Percentiles rank a stretch among this genome's conserved stretches.
These are phyloP conservation scores for Ajuga reptans DNA, from an alignment of 305 asterid species.

Conservation along the genomic window DNA sequence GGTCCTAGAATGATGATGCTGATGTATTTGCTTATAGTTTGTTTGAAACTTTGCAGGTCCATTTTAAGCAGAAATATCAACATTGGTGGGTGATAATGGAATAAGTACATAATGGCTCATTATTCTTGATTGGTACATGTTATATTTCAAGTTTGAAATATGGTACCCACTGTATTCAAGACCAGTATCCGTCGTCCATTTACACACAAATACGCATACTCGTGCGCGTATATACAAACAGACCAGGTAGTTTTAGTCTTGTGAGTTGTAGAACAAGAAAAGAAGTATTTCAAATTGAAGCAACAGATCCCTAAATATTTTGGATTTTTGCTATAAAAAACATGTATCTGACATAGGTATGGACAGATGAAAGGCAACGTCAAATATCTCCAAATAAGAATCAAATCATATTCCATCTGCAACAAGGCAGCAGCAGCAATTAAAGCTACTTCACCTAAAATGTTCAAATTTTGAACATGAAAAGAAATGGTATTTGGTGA, in stretches of 20 bases:
- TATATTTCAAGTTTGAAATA: slow-evolving; percentile 13
- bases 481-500: slow-evolving; percentile 8
- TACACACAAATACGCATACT: not conserved
- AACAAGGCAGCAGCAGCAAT: slow-evolving; percentile 21
- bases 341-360: slow-evolving; percentile 24
- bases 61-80: slow-evolving; percentile 5
- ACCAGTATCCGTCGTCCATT: not conserved
- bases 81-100: not conserved
- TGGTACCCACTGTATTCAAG: not conserved
- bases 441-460: slow-evolving; percentile 19
- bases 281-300: not conserved
- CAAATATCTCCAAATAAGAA: slow-evolving; percentile 24
- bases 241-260: too few relatives aligned
- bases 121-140: not conserved
- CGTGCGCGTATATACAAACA: not conserved
- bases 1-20: slow-evolving; percentile 12
- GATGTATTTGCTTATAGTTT: not conserved
- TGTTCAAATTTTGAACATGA: slow-evolving; percentile 26
- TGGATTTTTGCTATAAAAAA: slow-evolving; percentile 11
- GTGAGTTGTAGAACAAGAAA: not conserved
- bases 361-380: not conserved
- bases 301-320: not conserved
- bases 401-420: slow-evolving; percentile 37
- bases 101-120: not conserved
- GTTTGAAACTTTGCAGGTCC: slow-evolving; percentile 9